phyloP scores from a whole-genome alignment of 129 eudicot genomes.

The Calendula officinalis region DNA sequence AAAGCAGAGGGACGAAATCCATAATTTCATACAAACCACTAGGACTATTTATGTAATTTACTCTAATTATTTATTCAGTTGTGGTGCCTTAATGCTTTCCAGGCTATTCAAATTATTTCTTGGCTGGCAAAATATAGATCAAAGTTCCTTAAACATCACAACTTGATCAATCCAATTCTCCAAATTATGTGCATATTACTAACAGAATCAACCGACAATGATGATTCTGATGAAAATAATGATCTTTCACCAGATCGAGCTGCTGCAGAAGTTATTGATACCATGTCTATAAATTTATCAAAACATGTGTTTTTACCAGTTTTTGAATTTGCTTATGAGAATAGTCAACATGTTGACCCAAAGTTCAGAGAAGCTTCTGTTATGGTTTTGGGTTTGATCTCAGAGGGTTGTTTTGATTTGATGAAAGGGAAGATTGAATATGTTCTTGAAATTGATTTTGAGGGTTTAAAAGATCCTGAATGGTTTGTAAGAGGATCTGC shows the following conservation, averaged over 20 bases:
- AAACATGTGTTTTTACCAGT: conserved; percentile 73
- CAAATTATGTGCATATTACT: conserved; percentile 82
- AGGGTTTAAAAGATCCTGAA: conserved; percentile 87
- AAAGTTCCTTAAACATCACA: conserved; percentile 70
- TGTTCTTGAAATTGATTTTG: conserved; percentile 65
- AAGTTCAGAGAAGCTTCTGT: conserved; percentile 90
- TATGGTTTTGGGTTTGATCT: conserved; percentile 70
- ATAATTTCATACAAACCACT: too few species aligned
- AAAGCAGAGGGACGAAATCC: too few species aligned
- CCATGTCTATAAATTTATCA: conserved; percentile 76
- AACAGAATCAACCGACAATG: conserved; percentile 60
- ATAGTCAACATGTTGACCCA: conserved; percentile 64
- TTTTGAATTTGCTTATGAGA: conserved; percentile 72
- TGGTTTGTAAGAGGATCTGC: conserved; percentile 94
- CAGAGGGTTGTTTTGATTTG: conserved; percentile 85
- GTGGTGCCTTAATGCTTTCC: background rate
- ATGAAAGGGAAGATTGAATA: conserved; percentile 77
- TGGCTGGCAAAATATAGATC: conserved; percentile 94
- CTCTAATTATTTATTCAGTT: background rate
- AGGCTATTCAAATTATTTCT: conserved; percentile 91
- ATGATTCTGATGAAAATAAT: conserved; percentile 70
- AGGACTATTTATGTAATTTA: too few species aligned
- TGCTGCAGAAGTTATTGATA: conserved; percentile 92
- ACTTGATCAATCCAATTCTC: conserved; percentile 75
- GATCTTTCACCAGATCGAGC: conserved; percentile 94